Conservation (phyloP, 2,329 filamentous ascomycete species). For the Colletotrichum gloeosporioides region DNA sequence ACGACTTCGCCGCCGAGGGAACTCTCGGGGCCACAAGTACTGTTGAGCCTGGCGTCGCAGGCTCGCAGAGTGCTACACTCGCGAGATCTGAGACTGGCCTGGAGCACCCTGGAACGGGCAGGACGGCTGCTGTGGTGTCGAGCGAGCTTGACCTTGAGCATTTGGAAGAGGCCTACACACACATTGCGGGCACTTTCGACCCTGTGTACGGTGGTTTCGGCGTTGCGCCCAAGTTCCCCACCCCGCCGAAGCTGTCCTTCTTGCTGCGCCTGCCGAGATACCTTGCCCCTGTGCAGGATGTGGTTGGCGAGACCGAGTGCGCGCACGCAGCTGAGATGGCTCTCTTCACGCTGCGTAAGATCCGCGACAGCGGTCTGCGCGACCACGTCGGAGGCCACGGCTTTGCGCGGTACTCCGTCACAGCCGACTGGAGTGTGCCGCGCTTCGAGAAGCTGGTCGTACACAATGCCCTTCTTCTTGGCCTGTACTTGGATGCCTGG, state of each 20-base stretch:
- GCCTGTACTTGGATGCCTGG: conserved; percentile 87
- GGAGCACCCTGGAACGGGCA: conserved; percentile 24
- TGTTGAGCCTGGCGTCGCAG: conserved; percentile 19
- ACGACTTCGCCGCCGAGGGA: conserved; percentile 88
- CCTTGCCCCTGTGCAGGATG: conserved; percentile 75
- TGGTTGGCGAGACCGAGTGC: conserved; percentile 86
- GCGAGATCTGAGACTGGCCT: conserved; percentile 24
- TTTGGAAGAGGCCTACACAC: conserved; percentile 85
- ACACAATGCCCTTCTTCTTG: conserved; percentile 86
- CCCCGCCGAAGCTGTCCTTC: conserved; percentile 83
- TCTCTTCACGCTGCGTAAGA: conserved; percentile 78
- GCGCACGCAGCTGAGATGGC: conserved; percentile 79
- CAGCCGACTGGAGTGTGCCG: conserved; percentile 88
- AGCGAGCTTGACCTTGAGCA: conserved; percentile 88
- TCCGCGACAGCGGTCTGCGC: conserved; percentile 61
- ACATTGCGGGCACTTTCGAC: conserved; percentile 85
- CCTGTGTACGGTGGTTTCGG: conserved; percentile 81
- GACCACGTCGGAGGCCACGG: conserved; percentile 61
- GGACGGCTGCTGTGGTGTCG: conserved; percentile 37
- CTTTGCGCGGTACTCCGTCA: conserved; percentile 82
- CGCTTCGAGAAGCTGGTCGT: conserved; percentile 98
- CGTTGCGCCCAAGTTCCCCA: conserved; percentile 85
- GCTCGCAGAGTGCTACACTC: conserved; percentile 12
- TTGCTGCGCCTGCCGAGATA: conserved; percentile 77
- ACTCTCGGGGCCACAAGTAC: conserved; percentile 60